A percentile compares a stretch with the other conserved stretches of the same genome.
phyloP scores from a whole-genome alignment of 2,329 filamentous ascomycete species.

The Aspergillus nomiae region DNA sequence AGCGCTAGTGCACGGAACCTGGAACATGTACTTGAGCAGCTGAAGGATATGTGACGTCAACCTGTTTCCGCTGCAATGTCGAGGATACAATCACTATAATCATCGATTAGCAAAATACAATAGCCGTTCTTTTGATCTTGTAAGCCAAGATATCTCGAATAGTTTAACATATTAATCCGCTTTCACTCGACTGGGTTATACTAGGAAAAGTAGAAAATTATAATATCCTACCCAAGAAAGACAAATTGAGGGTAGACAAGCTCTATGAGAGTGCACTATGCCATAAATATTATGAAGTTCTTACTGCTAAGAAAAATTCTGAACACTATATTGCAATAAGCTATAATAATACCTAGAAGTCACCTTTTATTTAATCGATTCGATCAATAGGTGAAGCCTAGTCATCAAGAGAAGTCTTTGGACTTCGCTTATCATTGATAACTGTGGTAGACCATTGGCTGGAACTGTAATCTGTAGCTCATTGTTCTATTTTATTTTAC shows the following conservation, averaged over 20 bases:
- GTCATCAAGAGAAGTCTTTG: neutral
- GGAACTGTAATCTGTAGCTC: neutral
- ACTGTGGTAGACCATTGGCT: neutral
- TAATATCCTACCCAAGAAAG: neutral
- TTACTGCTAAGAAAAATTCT: neutral
- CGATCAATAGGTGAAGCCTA: neutral
- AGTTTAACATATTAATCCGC: neutral
- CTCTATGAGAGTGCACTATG: neutral
- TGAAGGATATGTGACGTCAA: too few relatives aligned
- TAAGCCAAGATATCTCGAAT: neutral
- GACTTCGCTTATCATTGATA: neutral
- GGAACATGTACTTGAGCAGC: too few relatives aligned
- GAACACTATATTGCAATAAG: neutral
- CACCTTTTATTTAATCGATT: neutral
- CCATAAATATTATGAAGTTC: slow-evolving; percentile 4
- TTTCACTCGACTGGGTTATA: neutral
- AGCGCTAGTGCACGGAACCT: too few relatives aligned
- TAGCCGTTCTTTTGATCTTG: neutral
- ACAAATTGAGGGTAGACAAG: neutral
- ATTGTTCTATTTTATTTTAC: slow-evolving; percentile 1
- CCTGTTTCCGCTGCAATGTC: too few relatives aligned
- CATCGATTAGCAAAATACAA: neutral
- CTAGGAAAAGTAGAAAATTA: neutral
- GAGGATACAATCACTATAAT: too few relatives aligned
- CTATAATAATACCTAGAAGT: neutral